Evolutionary conservation across 176 grass and related monocot genomes (phyloP).

Genomic region (Ananas comosus): DNA sequence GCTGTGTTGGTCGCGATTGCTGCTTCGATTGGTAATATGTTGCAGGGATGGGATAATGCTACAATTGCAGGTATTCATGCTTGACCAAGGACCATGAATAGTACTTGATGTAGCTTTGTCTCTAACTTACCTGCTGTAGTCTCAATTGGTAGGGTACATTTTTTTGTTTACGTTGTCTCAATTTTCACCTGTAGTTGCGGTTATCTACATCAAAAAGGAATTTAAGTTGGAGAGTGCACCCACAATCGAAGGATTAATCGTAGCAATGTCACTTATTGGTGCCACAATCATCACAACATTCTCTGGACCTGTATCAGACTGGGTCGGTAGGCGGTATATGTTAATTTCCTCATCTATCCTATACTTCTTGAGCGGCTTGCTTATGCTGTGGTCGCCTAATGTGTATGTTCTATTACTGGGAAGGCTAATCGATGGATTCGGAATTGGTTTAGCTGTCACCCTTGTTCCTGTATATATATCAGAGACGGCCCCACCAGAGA

Average conservation of each 20-base stretch:
- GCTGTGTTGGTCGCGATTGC: constrained; percentile 58
- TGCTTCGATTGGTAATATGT: constrained; percentile 62
- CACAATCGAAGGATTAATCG: constrained; percentile 55
- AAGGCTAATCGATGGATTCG: constrained; percentile 64
- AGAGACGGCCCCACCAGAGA: constrained; percentile 72
- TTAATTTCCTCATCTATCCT: constrained; percentile 62
- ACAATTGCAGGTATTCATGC: constrained; percentile 53
- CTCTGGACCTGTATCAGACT: constrained; percentile 74
- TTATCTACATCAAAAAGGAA: constrained; percentile 80
- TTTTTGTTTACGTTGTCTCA: background rate
- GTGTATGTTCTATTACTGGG: constrained; percentile 58
- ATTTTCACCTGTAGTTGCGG: constrained; percentile 17
- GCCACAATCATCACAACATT: constrained; percentile 83
- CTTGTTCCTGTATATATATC: constrained; percentile 89
- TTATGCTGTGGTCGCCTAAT: constrained; percentile 77
- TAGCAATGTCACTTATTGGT: constrained; percentile 77
- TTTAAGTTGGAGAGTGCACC: constrained; percentile 55
- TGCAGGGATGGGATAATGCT: constrained; percentile 96
- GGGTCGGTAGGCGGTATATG: constrained; percentile 52
- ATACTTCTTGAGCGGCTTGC: constrained; percentile 36
- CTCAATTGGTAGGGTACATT: background rate
- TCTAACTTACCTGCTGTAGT: background rate
- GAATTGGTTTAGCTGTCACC: constrained; percentile 57
- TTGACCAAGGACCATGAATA: background rate
- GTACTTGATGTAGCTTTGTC: background rate